Base-by-base conservation (phyloP, 2,329 filamentous ascomycete genomes). In the Diaporthe destruens region DNA sequence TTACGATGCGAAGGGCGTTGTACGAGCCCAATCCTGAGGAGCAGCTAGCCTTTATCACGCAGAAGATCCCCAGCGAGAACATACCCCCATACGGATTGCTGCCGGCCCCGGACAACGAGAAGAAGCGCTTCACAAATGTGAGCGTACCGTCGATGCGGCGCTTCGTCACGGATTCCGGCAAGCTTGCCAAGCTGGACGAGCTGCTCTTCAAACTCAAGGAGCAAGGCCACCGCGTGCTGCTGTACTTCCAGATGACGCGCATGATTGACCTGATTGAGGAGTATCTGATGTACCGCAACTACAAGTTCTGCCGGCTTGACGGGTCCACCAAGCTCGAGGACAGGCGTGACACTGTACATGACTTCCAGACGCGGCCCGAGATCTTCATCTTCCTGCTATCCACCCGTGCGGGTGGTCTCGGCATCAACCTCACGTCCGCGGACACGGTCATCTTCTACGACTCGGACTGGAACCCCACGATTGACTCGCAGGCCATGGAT, bases 211-310 rank as follows among this genome's bases (percentile, higher is more conserved):
- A 95, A 81, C 91, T 99, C 79, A 99, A 98, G 87, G 93, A 94
- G 75, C 94, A 93, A 75, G 93, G 93, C 47, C 96, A 99, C 78
- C 95, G 96, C 79, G 96, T 99, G 29, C 87, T 99, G 69, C 87
- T 99, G 25, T 99, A 99, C 87, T 99, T 99, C 93, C 96, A 99
- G 87, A 99, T 99, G 96, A 99, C 96, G 5, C 93, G 94, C 80
- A 99, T 99, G 96, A 98, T 99, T 80, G 96, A 99, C 81, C 87
- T 99, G 74, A 98, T 98, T 94, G 96, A 99, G 82, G 96, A 99
- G 83, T 99, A 98, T 78, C 87, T 99, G 73, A 98, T 96, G 0
- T 98, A 98, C 85, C 94, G 96, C 81, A 98, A 98, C 84, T 98
- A 98, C 91, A 98, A 97, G 83, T 99, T 98, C 84, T 97, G 96